These are phyloP conservation scores for Claviceps africana DNA, from an alignment of 2,329 filamentous ascomycete species.

Conservation along the genomic window DNA sequence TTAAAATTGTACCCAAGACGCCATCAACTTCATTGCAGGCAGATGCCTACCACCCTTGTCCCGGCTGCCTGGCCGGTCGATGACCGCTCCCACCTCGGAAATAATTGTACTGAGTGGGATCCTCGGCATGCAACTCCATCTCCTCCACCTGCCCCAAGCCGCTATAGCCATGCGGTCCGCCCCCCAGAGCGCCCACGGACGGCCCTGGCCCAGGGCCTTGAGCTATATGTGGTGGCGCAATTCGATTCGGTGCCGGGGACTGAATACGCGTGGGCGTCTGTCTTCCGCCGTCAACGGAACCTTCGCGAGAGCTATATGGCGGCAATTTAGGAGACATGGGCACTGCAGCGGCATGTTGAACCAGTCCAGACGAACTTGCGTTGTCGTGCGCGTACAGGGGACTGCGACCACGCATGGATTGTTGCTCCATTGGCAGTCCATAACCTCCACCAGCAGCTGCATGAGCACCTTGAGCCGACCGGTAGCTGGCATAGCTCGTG, in stretches of 20 bases:
- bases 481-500: slow-evolving; percentile 15
- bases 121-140: slow-evolving; percentile 19
- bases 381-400: slow-evolving; percentile 38
- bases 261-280: slow-evolving; percentile 13
- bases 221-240: not conserved
- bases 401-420: slow-evolving; percentile 25
- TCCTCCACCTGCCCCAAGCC: slow-evolving; percentile 41
- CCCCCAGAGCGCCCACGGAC: slow-evolving; percentile 37
- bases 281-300: slow-evolving; percentile 12
- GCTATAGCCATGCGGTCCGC: slow-evolving; percentile 46
- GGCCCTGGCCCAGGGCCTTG: slow-evolving; percentile 21
- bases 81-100: slow-evolving; percentile 28
- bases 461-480: slow-evolving; percentile 9
- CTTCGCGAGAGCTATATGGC: slow-evolving; percentile 9
- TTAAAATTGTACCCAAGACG: too few species aligned
- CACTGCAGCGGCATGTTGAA: slow-evolving; percentile 38
- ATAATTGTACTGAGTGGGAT: slow-evolving; percentile 42
- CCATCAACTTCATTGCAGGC: too few species aligned
- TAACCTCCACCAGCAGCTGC: not conserved
- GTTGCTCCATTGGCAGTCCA: slow-evolving; percentile 8
- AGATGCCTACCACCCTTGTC: slow-evolving; percentile 28
- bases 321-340: slow-evolving; percentile 24
- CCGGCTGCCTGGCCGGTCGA: slow-evolving; percentile 16
- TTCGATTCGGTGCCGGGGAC: slow-evolving; percentile 3
- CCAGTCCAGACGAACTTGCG: slow-evolving; percentile 38